Percentiles rank a stretch among this genome's conserved stretches.
These are phyloP conservation scores for Lepidopterella palustris DNA, from an alignment of 495 filamentous ascomycete genomes.

Conservation along the genomic window DNA sequence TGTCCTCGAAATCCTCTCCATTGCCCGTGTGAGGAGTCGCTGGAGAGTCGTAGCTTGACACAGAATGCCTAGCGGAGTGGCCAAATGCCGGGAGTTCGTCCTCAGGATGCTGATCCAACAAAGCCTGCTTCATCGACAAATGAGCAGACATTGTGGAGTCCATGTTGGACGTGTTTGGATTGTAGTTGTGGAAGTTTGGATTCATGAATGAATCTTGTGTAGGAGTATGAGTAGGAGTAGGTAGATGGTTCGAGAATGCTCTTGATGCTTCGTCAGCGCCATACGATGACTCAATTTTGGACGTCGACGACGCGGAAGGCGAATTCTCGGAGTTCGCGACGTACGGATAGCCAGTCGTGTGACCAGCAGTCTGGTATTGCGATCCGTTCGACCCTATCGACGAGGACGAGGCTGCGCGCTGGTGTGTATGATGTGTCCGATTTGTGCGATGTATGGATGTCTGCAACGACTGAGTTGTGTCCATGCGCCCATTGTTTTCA, in stretches of 20 bases:
- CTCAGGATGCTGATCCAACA: slow-evolving; percentile 47
- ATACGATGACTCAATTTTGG: slow-evolving; percentile 27
- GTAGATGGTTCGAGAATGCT: slow-evolving; percentile 33
- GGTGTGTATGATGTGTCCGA: slow-evolving; percentile 23
- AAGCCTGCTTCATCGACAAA: slow-evolving; percentile 49
- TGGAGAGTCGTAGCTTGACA: slow-evolving; percentile 52
- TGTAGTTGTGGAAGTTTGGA: slow-evolving; percentile 15
- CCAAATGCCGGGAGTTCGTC: slow-evolving; percentile 39
- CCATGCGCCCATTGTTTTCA: slow-evolving; percentile 21
- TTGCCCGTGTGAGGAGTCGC: slow-evolving; percentile 51
- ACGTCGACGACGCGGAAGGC: slow-evolving; percentile 24
- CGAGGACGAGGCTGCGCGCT: slow-evolving; percentile 35
- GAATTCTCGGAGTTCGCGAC: slow-evolving; percentile 36
- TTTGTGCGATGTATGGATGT: slow-evolving; percentile 12
- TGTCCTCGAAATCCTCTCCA: slow-evolving; percentile 48
- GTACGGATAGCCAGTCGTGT: slow-evolving; percentile 29
- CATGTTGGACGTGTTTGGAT: slow-evolving; percentile 23
- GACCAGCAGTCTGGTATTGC: slow-evolving; percentile 27
- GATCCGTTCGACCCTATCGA: slow-evolving; percentile 35
- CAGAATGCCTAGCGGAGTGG: slow-evolving; percentile 49
- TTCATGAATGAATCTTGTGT: slow-evolving; percentile 31
- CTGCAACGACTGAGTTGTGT: slow-evolving; percentile 18
- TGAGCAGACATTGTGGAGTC: slow-evolving; percentile 41
- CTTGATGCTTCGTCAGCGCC: slow-evolving; percentile 27
- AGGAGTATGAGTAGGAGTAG: slow-evolving; percentile 35